These are phyloP conservation scores for Trichoderma koningiopsis DNA, from an alignment of 2,329 filamentous ascomycete genomes.

Conservation along the genomic window DNA sequence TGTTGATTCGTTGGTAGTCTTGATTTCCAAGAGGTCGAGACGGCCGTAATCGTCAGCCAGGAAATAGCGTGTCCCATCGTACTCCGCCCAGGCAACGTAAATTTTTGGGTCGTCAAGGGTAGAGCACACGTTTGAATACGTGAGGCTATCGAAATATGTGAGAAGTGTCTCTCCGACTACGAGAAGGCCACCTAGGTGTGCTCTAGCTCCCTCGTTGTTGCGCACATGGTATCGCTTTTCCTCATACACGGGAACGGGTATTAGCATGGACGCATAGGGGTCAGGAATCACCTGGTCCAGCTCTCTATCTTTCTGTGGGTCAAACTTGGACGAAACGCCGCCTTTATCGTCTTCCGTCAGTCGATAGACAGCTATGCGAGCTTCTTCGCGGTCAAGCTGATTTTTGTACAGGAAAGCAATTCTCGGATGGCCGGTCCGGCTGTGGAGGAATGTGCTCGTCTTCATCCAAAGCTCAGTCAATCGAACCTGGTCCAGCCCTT, in stretches of 20 bases:
- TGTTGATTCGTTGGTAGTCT: constrained; percentile 65
- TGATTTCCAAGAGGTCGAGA: constrained; percentile 80
- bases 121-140: constrained; percentile 65
- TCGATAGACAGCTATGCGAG: constrained; percentile 60
- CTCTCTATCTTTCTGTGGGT: constrained; percentile 57
- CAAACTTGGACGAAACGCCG: constrained; percentile 55
- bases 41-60: constrained; percentile 89
- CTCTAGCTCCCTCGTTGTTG: constrained; percentile 54
- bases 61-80: constrained; percentile 81
- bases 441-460: constrained; percentile 58
- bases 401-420: constrained; percentile 62
- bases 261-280: constrained; percentile 60
- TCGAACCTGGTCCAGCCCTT: constrained; percentile 57
- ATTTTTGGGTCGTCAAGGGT: constrained; percentile 73
- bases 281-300: constrained; percentile 57
- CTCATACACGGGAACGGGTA: constrained; percentile 61
- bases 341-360: constrained; percentile 62
- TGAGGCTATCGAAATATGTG: constrained; percentile 81
- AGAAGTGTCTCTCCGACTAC: constrained; percentile 80
- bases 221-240: constrained; percentile 63
- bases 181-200: constrained; percentile 69
- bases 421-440: constrained; percentile 59
- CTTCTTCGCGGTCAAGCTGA: constrained; percentile 53
- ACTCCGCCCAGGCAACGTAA: constrained; percentile 88
- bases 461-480: constrained; percentile 63